These are phyloP conservation scores for Colletotrichum scovillei DNA, from an alignment of 2,329 filamentous ascomycete species.

Conservation along the genomic window DNA sequence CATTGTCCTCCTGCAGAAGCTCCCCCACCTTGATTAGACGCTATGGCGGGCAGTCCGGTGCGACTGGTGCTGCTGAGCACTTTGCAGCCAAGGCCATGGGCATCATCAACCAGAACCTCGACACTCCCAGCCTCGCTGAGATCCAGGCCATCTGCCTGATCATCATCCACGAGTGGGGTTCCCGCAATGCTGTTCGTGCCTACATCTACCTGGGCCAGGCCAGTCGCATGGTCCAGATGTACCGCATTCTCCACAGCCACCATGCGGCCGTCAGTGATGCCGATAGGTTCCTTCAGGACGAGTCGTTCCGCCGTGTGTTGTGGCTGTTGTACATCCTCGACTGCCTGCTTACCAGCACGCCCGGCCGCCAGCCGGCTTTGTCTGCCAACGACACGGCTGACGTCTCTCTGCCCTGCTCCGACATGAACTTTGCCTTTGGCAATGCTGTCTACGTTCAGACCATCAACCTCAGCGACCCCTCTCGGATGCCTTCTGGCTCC, in stretches of 20 bases:
- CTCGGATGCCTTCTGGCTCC: conserved; percentile 51
- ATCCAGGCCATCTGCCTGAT: conserved; percentile 71
- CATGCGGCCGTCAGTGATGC: conserved; percentile 59
- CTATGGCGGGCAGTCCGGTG: conserved; percentile 63
- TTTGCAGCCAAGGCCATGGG: conserved; percentile 69
- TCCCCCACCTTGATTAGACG: conserved; percentile 68
- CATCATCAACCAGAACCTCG: conserved; percentile 67
- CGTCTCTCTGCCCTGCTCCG: conserved; percentile 68
- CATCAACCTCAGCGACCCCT: conserved; percentile 54
- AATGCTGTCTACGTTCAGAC: conserved; percentile 70
- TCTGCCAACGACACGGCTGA: conserved; percentile 65
- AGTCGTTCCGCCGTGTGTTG: conserved; percentile 70
- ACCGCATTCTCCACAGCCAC: conserved; percentile 67
- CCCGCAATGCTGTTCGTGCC: conserved; percentile 69
- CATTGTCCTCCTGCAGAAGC: conserved; percentile 52
- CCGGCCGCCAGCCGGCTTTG: conserved; percentile 68
- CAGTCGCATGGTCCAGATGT: conserved; percentile 74
- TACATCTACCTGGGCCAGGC: conserved; percentile 73
- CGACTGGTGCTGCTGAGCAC: conserved; percentile 66
- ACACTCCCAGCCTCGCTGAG: conserved; percentile 69
- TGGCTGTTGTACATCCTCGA: conserved; percentile 74
- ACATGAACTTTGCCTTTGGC: conserved; percentile 73
- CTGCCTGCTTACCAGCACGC: conserved; percentile 71
- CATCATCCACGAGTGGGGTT: conserved; percentile 73
- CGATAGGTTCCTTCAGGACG: conserved; percentile 71